Conservation (phyloP, 306 rosid genomes). For the Sophora flavescens region DNA sequence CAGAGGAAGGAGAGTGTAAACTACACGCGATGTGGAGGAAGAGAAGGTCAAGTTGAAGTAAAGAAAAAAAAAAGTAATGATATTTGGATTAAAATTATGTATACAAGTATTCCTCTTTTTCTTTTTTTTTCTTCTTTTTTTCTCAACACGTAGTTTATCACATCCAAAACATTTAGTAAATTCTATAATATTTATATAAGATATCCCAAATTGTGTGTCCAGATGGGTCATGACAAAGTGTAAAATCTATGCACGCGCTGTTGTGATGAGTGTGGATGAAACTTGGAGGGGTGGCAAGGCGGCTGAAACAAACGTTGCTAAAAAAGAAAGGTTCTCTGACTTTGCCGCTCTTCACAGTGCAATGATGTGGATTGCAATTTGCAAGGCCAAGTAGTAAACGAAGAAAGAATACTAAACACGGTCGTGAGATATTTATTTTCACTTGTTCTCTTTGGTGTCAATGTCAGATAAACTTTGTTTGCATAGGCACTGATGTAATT, state of each 20-base stretch:
- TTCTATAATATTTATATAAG: too few relatives aligned
- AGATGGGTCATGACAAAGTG: background rate
- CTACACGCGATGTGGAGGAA: slow-evolving; percentile 38
- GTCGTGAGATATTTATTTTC: slow-evolving; percentile 16
- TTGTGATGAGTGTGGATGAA: background rate
- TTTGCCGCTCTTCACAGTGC: slow-evolving; percentile 13
- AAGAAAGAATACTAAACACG: background rate
- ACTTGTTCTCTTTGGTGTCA: background rate
- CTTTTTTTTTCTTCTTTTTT: too few relatives aligned
- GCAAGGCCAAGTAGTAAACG: background rate
- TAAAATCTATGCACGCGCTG: slow-evolving; percentile 34
- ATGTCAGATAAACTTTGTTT: background rate
- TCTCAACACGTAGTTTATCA: too few relatives aligned
- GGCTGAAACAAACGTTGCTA: slow-evolving; percentile 36
- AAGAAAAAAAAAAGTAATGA: too few relatives aligned
- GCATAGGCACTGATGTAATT: slow-evolving; percentile 3
- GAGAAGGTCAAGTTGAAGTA: background rate
- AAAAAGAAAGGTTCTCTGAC: slow-evolving; percentile 36
- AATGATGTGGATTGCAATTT: slow-evolving; percentile 32
- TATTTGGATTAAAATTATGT: too few relatives aligned
- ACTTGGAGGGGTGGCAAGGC: background rate
- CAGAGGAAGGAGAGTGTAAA: slow-evolving; percentile 13
- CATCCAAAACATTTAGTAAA: too few relatives aligned
- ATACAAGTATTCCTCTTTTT: too few relatives aligned
- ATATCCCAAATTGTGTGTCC: too few relatives aligned